These are phyloP conservation scores for Penicillium samsonianum DNA, from an alignment of 495 filamentous ascomycete genomes.

Conservation along the genomic window DNA sequence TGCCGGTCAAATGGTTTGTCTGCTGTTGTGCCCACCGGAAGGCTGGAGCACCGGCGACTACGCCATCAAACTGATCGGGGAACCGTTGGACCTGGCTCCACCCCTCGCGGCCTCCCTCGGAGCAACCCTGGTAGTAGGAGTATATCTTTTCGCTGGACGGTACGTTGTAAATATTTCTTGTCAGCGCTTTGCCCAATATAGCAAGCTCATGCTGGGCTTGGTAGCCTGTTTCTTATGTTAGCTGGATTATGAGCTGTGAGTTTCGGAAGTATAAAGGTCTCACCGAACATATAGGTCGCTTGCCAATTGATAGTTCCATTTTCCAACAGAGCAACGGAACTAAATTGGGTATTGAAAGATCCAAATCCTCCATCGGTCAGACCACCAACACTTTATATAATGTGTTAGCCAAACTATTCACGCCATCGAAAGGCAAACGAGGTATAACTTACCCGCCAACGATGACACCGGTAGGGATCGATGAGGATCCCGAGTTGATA, in stretches of 20 bases:
- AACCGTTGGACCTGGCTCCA: conserved; percentile 52
- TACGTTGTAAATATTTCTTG: conserved; percentile 34
- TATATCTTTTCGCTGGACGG: conserved; percentile 32
- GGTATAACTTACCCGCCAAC: conserved; percentile 32
- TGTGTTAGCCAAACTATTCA: not conserved
- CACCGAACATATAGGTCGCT: conserved; percentile 44
- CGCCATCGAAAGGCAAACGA: too few relatives aligned
- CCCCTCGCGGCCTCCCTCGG: conserved; percentile 55
- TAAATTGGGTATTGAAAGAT: conserved; percentile 36
- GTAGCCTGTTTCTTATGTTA: conserved; percentile 28
- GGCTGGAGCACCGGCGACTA: conserved; percentile 49
- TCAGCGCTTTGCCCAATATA: conserved; percentile 37
- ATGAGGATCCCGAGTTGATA: conserved; percentile 41
- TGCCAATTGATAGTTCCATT: conserved; percentile 48
- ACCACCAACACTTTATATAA: conserved; percentile 30
- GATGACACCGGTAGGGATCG: conserved; percentile 38
- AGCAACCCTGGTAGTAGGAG: conserved; percentile 56
- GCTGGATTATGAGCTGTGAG: not conserved
- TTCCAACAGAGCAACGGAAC: conserved; percentile 35
- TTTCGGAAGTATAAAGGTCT: too few relatives aligned
- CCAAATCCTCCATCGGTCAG: conserved; percentile 51
- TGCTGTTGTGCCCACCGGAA: conserved; percentile 50
- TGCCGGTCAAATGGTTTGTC: conserved; percentile 43
- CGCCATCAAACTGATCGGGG: conserved; percentile 48
- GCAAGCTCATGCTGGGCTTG: conserved; percentile 33